phyloP scores from a whole-genome alignment of 2,329 filamentous ascomycete genomes.

The Aulographum hederae region DNA sequence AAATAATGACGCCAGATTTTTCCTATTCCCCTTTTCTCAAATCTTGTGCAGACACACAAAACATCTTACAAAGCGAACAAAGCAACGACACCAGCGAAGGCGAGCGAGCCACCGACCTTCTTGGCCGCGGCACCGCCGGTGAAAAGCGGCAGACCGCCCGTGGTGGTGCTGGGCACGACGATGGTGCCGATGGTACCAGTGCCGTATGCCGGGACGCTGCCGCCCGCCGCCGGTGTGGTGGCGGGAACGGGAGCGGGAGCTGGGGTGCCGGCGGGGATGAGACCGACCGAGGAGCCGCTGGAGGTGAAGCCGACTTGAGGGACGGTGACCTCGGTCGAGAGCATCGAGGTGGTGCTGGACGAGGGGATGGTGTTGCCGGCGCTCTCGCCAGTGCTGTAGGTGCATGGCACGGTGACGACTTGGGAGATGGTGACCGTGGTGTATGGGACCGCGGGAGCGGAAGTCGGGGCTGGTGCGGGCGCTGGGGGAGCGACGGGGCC shows the following conservation, averaged over 20 bases:
- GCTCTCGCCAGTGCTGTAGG: constrained; percentile 17
- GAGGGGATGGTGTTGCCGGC: constrained; percentile 12
- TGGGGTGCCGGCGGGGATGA: constrained; percentile 5
- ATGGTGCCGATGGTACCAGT: background rate
- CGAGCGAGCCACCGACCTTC: background rate
- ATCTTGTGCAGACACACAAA: too few relatives aligned
- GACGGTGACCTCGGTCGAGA: constrained; percentile 18
- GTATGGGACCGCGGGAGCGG: background rate
- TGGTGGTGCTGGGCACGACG: background rate
- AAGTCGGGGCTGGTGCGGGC: too few relatives aligned
- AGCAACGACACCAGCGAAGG: background rate
- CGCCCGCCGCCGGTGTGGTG: constrained; percentile 5
- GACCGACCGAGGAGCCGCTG: constrained; percentile 2
- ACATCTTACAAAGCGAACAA: too few relatives aligned
- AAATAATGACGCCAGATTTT: too few relatives aligned
- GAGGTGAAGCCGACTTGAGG: constrained; percentile 7
- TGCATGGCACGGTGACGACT: constrained; percentile 16
- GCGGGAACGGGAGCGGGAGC: constrained; percentile 5
- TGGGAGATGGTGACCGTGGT: constrained; percentile 18
- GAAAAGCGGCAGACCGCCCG: background rate
- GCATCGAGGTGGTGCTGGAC: constrained; percentile 11
- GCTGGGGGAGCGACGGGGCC: background rate
- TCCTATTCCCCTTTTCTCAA: too few relatives aligned
- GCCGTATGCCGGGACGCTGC: background rate
- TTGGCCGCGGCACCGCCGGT: background rate